Conservation (phyloP, 176 grass and related monocot species). For the Oryza meyeriana region DNA sequence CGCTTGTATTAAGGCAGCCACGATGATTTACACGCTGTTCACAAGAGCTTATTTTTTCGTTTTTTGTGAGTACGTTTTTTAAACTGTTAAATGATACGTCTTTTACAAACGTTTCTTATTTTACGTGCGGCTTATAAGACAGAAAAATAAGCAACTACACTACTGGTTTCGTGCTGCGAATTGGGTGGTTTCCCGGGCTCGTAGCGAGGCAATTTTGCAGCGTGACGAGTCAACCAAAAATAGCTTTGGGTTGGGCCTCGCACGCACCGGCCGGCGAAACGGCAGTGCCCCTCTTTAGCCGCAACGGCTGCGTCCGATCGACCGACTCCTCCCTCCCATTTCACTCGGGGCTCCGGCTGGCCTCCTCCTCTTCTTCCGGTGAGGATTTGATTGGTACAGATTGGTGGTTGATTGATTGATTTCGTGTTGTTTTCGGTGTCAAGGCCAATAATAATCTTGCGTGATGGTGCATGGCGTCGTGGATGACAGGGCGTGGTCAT, state of each 20-base stretch:
- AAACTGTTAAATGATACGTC: too few species aligned
- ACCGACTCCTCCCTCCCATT: background rate
- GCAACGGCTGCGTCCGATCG: constrained; percentile 22
- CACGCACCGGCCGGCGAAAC: constrained; percentile 2
- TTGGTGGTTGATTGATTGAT: background rate
- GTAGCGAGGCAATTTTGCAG: constrained; percentile 12
- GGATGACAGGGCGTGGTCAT: constrained; percentile 33
- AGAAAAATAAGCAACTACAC: too few species aligned
- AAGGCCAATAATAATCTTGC: background rate
- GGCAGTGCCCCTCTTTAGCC: constrained; percentile 41
- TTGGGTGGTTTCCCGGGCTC: constrained; percentile 29
- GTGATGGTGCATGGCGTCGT: background rate
- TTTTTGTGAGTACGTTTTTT: too few species aligned
- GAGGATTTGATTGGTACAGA: background rate
- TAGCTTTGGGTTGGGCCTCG: background rate
- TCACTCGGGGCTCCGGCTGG: constrained; percentile 27
- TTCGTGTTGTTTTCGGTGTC: background rate
- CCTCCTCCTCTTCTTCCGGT: constrained; percentile 38
- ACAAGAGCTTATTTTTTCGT: too few species aligned
- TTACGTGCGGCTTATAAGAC: too few species aligned
- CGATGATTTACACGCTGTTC: too few species aligned
- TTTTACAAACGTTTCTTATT: too few species aligned
- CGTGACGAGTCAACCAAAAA: constrained; percentile 43
- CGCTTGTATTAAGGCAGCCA: too few species aligned
- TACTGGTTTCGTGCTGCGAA: too few species aligned